phyloP scores from a whole-genome alignment of 1,139 yeast species.

The Williopsis jadinii region DNA sequence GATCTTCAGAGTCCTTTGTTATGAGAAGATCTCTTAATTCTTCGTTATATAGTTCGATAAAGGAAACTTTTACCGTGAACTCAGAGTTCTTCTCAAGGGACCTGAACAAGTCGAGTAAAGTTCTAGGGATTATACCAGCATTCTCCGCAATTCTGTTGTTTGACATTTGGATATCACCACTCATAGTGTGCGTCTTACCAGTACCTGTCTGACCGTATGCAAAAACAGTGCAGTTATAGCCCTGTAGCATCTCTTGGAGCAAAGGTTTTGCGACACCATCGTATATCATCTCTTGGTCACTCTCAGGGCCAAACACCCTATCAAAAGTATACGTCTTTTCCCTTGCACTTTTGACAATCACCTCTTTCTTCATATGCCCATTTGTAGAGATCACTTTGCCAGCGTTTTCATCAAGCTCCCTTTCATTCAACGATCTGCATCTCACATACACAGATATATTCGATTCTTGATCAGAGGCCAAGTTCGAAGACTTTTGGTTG shows the following conservation, averaged over 20 bases:
- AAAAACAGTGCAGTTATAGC: constrained; percentile 64
- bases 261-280: constrained; percentile 59
- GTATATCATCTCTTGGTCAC: constrained; percentile 55
- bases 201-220: constrained; percentile 82
- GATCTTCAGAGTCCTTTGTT: constrained; percentile 39
- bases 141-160: constrained; percentile 66
- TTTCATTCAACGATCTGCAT: constrained; percentile 73
- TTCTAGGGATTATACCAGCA: constrained; percentile 67
- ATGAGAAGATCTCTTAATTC: constrained; percentile 64
- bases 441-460: constrained; percentile 81
- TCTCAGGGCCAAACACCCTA: constrained; percentile 65
- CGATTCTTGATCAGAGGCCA: constrained; percentile 21
- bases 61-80: constrained; percentile 57
- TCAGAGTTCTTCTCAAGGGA: constrained; percentile 36
- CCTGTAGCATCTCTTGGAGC: constrained; percentile 57
- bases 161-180: constrained; percentile 56
- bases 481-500: constrained; percentile 11
- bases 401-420: constrained; percentile 65
- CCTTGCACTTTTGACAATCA: constrained; percentile 21
- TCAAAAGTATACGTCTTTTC: constrained; percentile 54
- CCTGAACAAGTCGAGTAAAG: constrained; percentile 50
- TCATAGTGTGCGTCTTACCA: constrained; percentile 78
- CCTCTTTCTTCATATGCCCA: constrained; percentile 28
- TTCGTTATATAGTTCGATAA: constrained; percentile 69
- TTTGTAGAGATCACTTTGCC: constrained; percentile 66